Conservation (phyloP, 352 stramenopile species). For the Thalassiosira ordinaria region DNA sequence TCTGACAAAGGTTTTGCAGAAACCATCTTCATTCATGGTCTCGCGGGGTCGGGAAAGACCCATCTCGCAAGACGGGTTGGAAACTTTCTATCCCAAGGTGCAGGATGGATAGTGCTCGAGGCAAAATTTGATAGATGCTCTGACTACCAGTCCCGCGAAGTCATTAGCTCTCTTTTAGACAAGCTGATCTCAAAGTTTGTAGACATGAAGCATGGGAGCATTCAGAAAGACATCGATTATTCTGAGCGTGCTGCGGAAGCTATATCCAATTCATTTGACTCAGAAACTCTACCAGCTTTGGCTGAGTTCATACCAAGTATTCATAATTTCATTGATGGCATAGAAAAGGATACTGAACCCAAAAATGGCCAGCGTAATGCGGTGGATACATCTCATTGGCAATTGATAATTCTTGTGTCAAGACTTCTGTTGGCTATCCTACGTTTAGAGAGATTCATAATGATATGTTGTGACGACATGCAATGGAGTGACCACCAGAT, state of each 20-base stretch:
- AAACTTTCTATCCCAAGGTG: background rate
- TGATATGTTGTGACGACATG: no score
- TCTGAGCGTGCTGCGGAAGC: background rate
- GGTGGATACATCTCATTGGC: no score
- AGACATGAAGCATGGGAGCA: background rate
- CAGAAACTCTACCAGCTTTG: background rate
- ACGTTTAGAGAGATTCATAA: no score
- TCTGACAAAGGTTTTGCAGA: no score
- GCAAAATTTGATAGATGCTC: background rate
- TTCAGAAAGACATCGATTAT: background rate
- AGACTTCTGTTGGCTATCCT: no score
- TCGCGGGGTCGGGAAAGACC: constrained; percentile 3
- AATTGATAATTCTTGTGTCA: background rate
- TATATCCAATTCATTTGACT: background rate
- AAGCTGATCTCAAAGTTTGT: background rate
- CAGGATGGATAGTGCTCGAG: background rate
- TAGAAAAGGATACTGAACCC: no score
- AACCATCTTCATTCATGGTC: background rate
- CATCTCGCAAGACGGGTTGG: background rate
- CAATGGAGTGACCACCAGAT: no score
- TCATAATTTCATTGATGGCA: no score
- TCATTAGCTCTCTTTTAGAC: background rate
- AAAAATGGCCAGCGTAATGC: no score
- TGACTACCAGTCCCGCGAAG: background rate
- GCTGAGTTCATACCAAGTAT: background rate